These are phyloP conservation scores for Plasmodium knowlesi DNA, from an alignment of 169 alveolate species.

Conservation along the genomic window DNA sequence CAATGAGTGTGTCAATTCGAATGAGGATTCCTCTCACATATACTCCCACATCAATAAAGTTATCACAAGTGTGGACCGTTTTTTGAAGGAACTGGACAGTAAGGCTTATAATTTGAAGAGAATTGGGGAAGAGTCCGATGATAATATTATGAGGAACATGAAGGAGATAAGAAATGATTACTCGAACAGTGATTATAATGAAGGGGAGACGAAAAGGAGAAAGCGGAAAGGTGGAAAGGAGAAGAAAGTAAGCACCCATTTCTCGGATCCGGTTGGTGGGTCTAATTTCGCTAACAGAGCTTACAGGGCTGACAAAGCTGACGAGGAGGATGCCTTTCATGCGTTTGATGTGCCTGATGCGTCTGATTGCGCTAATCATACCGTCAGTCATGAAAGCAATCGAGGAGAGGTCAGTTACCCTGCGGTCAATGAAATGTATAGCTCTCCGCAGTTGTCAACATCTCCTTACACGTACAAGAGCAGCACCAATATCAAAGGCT, in stretches of 20 bases:
- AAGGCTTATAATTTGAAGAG: constrained; percentile 17
- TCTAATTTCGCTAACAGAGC: neutral
- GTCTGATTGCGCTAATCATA: neutral
- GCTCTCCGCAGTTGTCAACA: neutral
- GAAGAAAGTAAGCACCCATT: neutral
- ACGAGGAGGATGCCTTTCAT: too few relatives aligned
- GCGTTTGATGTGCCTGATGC: too few relatives aligned
- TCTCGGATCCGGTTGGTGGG: neutral
- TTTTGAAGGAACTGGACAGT: constrained; percentile 25
- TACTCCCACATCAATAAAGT: constrained; percentile 61
- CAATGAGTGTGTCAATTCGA: neutral
- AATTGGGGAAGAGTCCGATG: constrained; percentile 30
- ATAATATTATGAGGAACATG: constrained; percentile 38
- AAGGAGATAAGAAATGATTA: constrained; percentile 64
- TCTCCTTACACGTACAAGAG: neutral
- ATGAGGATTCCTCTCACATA: neutral
- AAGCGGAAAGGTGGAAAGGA: neutral
- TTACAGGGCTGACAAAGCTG: neutral
- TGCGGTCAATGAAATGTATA: neutral
- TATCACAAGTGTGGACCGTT: constrained; percentile 36
- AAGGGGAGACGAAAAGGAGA: neutral
- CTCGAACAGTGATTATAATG: neutral
- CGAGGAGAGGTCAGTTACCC: neutral
- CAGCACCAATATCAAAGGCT: neutral
- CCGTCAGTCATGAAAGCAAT: neutral